Conservation (phyloP, 768 basidiomycete genomes). For the Rubroboletus pulcherrimus region DNA sequence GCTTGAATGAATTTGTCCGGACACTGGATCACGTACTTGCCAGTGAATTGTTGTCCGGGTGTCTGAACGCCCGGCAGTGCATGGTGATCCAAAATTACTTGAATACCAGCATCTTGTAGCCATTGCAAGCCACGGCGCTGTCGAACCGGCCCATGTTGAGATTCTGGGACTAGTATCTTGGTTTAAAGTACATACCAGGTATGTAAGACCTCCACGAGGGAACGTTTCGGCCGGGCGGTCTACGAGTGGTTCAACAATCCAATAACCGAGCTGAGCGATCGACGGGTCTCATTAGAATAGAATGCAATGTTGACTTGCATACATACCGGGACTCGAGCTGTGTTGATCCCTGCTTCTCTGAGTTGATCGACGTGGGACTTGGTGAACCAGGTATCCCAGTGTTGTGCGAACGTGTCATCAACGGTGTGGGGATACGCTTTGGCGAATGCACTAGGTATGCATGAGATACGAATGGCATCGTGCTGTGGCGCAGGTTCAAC, state of each 20-base stretch:
- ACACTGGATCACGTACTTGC: constrained; percentile 41
- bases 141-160: background rate
- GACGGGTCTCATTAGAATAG: background rate
- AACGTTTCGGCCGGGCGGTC: constrained; percentile 57
- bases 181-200: constrained; percentile 45
- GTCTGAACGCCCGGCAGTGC: constrained; percentile 68
- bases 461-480: background rate
- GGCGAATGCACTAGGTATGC: constrained; percentile 48
- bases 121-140: constrained; percentile 62
- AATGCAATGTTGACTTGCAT: background rate
- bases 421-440: constrained; percentile 56
- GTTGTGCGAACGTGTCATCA: constrained; percentile 53
- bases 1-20: background rate
- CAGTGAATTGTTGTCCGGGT: constrained; percentile 62
- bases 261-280: constrained; percentile 63
- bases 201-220: constrained; percentile 63
- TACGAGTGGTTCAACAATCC: constrained; percentile 75
- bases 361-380: constrained; percentile 57
- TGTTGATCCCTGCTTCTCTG: constrained; percentile 57
- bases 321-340: constrained; percentile 70
- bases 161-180: background rate
- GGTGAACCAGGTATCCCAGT: constrained; percentile 77
- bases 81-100: constrained; percentile 66
- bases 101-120: constrained; percentile 60
- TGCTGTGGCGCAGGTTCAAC: background rate